phyloP scores from a whole-genome alignment of 352 stramenopile genomes.

The Phytopythium sindhum region DNA sequence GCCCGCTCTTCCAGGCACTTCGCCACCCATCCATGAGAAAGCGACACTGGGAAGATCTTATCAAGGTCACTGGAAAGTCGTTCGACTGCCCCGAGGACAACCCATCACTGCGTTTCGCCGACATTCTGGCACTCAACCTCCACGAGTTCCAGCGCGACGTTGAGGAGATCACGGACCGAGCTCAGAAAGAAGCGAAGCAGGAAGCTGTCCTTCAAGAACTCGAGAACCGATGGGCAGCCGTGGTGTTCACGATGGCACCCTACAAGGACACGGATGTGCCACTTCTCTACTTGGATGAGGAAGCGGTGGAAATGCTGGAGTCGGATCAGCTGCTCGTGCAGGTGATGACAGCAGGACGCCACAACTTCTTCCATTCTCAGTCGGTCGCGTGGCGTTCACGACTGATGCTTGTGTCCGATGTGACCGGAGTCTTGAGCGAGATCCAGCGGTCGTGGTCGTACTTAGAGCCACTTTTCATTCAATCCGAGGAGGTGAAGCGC shows the following conservation, averaged over 20 bases:
- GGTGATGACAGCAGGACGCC: conserved; percentile 82
- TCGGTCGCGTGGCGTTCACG: conserved; percentile 53
- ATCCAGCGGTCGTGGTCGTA: conserved; percentile 96
- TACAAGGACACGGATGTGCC: conserved; percentile 89
- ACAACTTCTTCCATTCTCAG: conserved; percentile 68
- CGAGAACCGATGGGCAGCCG: conserved; percentile 65
- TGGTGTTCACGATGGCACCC: conserved; percentile 73
- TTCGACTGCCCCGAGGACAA: conserved; percentile 73
- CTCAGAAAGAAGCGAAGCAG: conserved; percentile 90
- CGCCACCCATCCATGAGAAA: conserved; percentile 72
- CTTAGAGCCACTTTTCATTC: conserved; percentile 93
- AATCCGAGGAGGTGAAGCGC: conserved; percentile 93
- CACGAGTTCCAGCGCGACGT: conserved; percentile 80
- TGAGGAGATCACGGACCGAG: conserved; percentile 90
- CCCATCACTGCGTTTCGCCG: conserved; percentile 60
- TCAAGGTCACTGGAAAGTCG: conserved; percentile 44
- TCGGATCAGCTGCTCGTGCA: conserved; percentile 94
- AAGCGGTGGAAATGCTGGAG: conserved; percentile 93
- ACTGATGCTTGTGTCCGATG: conserved; percentile 79
- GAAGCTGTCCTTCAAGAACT: conserved; percentile 81
- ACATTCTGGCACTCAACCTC: conserved; percentile 81
- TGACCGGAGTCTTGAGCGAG: conserved; percentile 83
- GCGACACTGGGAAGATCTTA: conserved; percentile 73
- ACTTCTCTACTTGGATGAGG: conserved; percentile 88
- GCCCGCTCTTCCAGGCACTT: conserved; percentile 74